Percentiles rank a stretch among this genome's conserved stretches.
Conservation (phyloP, 139 green algal genomes). For the Picochlorum costavermella region DNA sequence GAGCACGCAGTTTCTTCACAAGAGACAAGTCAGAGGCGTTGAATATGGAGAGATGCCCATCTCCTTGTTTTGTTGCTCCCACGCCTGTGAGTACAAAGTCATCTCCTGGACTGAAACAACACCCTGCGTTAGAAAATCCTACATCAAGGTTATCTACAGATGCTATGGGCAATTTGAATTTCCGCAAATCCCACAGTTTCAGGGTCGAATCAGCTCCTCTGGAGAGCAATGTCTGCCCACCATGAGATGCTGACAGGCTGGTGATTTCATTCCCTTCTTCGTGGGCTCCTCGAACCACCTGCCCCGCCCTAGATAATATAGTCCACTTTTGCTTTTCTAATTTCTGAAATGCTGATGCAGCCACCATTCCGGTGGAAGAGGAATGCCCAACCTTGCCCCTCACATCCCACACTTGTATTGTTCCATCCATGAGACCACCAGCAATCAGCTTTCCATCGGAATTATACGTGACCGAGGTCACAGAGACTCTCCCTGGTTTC, state of each 20-base stretch:
- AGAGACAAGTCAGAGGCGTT: conserved; percentile 32
- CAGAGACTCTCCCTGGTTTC: conserved; percentile 56
- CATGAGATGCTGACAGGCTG: conserved; percentile 59
- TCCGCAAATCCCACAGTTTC: conserved; percentile 74
- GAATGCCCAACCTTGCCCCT: conserved; percentile 68
- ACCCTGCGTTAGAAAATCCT: conserved; percentile 39
- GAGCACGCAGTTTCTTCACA: conserved; percentile 51
- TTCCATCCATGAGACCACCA: conserved; percentile 79
- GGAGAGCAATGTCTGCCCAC: conserved; percentile 61
- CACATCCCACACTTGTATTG: conserved; percentile 79
- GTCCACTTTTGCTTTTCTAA: conserved; percentile 66
- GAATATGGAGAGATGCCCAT: conserved; percentile 40
- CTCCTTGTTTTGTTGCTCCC: conserved; percentile 18
- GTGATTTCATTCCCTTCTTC: conserved; percentile 59
- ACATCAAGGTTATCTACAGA: conserved; percentile 52
- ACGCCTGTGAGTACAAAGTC: conserved; percentile 64
- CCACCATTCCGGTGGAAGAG: conserved; percentile 58
- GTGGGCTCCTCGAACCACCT: conserved; percentile 49
- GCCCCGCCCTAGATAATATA: conserved; percentile 47
- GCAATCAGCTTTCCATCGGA: conserved; percentile 64
- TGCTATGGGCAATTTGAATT: conserved; percentile 63
- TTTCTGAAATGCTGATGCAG: conserved; percentile 56
- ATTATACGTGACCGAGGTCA: conserved; percentile 70
- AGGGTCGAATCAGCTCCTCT: conserved; percentile 73
- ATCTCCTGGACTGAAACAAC: conserved; percentile 79